These are phyloP conservation scores for Phtheirospermum japonicum DNA, from an alignment of 257 asterid species.

Conservation along the genomic window DNA sequence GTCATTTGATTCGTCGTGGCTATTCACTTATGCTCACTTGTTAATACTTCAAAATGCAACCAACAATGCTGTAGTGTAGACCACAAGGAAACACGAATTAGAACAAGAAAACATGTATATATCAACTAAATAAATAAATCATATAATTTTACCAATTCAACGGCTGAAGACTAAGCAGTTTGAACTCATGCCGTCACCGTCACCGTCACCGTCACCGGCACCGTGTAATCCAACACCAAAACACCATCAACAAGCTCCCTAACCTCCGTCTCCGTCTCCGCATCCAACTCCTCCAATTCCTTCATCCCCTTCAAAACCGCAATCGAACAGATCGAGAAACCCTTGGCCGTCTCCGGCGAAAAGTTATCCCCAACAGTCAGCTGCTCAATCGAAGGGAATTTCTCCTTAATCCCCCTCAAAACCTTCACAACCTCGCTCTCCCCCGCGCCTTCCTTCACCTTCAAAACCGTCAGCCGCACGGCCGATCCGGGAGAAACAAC, in stretches of 20 bases:
- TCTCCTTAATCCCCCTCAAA: conserved; percentile 41
- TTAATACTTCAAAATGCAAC: too few relatives aligned
- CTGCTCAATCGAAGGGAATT: conserved; percentile 45
- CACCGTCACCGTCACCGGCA: conserved; percentile 44
- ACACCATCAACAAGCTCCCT: conserved; percentile 52
- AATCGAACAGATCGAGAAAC: conserved; percentile 63
- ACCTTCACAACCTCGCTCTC: conserved; percentile 45
- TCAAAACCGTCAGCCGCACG: conserved; percentile 48
- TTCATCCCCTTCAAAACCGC: conserved; percentile 50
- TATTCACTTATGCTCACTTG: too few relatives aligned
- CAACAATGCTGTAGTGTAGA: neutral
- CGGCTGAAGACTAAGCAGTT: conserved; percentile 49
- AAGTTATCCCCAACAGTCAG: conserved; percentile 66
- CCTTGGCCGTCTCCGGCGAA: conserved; percentile 72
- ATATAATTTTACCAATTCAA: conserved; percentile 14
- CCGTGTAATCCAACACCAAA: conserved; percentile 63
- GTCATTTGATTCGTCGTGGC: too few relatives aligned
- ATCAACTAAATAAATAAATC: too few relatives aligned
- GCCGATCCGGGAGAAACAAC: conserved; percentile 47
- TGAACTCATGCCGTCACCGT: conserved; percentile 37
- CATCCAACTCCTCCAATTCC: conserved; percentile 53
- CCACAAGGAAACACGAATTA: neutral
- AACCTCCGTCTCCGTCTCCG: conserved; percentile 44
- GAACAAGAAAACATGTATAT: neutral
- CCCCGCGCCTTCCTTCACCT: conserved; percentile 50